Conservation (phyloP, 1,139 yeast species). For the Chernovozyma aurita region DNA sequence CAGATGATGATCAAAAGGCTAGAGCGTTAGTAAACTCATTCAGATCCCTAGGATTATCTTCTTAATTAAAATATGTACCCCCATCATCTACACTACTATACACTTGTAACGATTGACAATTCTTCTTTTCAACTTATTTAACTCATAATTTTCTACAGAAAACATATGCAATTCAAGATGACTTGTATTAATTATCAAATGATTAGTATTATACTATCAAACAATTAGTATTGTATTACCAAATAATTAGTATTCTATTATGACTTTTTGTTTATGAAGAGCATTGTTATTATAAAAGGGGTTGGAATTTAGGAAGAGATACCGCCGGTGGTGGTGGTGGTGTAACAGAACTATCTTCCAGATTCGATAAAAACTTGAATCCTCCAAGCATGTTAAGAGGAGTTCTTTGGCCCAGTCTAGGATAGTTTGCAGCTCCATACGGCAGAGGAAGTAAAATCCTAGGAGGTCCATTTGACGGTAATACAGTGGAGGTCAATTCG, state of each 20-base stretch:
- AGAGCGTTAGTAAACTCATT: constrained; percentile 28
- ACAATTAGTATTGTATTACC: no score
- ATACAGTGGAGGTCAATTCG: constrained; percentile 31
- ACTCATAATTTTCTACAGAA: no score
- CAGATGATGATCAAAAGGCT: constrained; percentile 26
- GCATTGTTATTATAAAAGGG: constrained; percentile 21
- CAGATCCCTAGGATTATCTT: constrained; percentile 13
- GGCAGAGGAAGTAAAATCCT: constrained; percentile 34
- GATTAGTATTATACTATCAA: no score
- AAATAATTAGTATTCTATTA: no score
- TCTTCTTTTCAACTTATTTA: no score
- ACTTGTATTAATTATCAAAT: no score
- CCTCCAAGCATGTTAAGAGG: constrained; percentile 6
- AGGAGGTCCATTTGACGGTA: constrained; percentile 17
- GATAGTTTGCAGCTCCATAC: constrained; percentile 9
- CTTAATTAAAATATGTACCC: no score
- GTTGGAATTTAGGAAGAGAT: constrained; percentile 35
- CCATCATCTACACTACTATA: not conserved
- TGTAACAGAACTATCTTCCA: constrained; percentile 18
- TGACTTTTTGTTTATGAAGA: no score
- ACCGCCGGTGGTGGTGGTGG: constrained; percentile 24
- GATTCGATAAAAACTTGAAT: constrained; percentile 22
- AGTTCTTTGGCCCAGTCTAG: not conserved
- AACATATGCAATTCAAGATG: no score
- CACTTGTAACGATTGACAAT: no score